These are phyloP conservation scores for Yamadazyma philogaea DNA, from an alignment of 805 yeast species.

Conservation along the genomic window DNA sequence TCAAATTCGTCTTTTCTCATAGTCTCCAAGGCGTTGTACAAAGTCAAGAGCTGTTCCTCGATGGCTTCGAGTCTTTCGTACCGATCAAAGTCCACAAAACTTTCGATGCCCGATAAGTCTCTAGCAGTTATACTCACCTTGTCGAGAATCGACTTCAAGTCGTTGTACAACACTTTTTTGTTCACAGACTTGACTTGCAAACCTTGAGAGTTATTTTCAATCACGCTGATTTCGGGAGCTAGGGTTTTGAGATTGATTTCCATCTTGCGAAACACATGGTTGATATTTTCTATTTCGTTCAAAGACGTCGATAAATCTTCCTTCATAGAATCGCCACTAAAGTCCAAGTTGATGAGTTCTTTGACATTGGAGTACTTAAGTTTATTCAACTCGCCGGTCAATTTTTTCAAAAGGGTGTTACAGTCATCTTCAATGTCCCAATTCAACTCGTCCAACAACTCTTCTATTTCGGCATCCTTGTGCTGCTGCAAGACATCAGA, in stretches of 20 bases:
- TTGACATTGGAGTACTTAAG: conserved; percentile 63
- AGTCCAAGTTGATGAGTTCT: conserved; percentile 36
- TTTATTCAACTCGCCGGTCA: conserved; percentile 56
- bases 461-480: conserved; percentile 50
- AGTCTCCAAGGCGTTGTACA: conserved; percentile 64
- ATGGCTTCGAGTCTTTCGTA: conserved; percentile 39
- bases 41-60: conserved; percentile 54
- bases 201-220: conserved; percentile 77
- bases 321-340: conserved; percentile 29
- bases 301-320: conserved; percentile 33
- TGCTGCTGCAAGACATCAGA: conserved; percentile 17
- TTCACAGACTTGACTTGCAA: conserved; percentile 80
- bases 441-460: conserved; percentile 69
- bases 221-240: conserved; percentile 62
- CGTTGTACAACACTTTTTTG: conserved; percentile 69
- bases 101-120: conserved; percentile 47
- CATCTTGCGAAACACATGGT: conserved; percentile 37
- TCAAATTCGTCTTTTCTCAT: conserved; percentile 40
- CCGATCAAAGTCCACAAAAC: conserved; percentile 49
- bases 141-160: conserved; percentile 62
- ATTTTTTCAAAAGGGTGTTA: conserved; percentile 51
- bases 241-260: conserved; percentile 41
- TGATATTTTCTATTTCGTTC: conserved; percentile 35
- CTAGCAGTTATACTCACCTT: conserved; percentile 65
- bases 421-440: conserved; percentile 74